Conservation (phyloP, 257 asterid species). For the Solanum sitiens region DNA sequence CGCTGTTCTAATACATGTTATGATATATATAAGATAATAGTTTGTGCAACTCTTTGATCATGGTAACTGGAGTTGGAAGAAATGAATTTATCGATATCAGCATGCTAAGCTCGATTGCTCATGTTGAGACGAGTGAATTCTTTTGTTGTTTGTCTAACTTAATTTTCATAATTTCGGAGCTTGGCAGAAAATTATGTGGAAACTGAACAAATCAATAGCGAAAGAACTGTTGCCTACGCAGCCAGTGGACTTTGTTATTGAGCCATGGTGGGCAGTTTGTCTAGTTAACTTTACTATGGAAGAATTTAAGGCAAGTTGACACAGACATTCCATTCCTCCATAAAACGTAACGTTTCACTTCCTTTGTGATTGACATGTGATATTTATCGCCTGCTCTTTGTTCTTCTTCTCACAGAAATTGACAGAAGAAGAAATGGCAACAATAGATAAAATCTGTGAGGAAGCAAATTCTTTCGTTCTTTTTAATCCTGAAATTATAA, state of each 20-base stretch:
- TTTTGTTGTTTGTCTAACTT: conserved; percentile 13
- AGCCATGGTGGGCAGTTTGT: conserved; percentile 99
- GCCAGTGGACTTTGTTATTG: conserved; percentile 85
- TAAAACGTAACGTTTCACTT: not conserved
- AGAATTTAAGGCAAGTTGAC: not conserved
- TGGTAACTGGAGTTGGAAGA: not conserved
- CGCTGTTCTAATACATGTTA: not conserved
- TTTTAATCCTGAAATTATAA: conserved; percentile 77
- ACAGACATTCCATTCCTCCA: not conserved
- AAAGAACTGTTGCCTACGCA: conserved; percentile 85
- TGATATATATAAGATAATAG: not conserved
- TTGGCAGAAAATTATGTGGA: conserved; percentile 99
- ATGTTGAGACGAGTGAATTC: not conserved
- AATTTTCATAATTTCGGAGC: conserved; percentile 32
- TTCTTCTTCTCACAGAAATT: conserved; percentile 49
- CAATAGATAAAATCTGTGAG: conserved; percentile 94
- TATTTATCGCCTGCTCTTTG: not conserved
- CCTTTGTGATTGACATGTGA: not conserved
- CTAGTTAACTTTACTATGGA: conserved; percentile 27
- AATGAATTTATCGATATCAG: not conserved
- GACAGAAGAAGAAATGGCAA: conserved; percentile 95
- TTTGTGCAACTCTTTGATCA: not conserved
- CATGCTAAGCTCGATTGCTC: not conserved
- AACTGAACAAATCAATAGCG: conserved; percentile 95
- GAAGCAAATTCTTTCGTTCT: conserved; percentile 88